Base-by-base conservation (phyloP, 192 early-diverging fungal species). In the Dimargaris xerosporica region DNA sequence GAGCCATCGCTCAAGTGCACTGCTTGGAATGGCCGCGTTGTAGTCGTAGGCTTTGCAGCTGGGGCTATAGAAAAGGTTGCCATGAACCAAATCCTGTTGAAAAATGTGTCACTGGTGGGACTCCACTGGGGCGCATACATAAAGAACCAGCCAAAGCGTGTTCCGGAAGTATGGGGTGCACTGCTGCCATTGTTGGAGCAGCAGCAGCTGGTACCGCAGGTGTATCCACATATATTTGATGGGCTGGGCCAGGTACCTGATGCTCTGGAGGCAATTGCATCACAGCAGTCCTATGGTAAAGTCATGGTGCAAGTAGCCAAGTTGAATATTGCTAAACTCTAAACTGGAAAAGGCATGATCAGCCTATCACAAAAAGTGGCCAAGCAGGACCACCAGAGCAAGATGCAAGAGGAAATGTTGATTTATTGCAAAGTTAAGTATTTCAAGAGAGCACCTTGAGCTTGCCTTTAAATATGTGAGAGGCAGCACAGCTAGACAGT, bases 31-130 rank as follows among this genome's bases (percentile, higher is more conserved):
- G 93, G 86, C 0, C 85, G 91, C 31, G 75, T 94, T 41, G 73
- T 91, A 17, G 83, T 94, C 13, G 83, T 94, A 13, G 94, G 86
- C 0, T 92, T 93, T 69, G 79, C 89, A 16, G 75, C 83, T 23
- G 88, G 87, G n/a, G 64, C 69, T 2, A 87, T 89, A 64, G 91
- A 93, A 63, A 88, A 87, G 62, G 70, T 91, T 16, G 76, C 91
- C 0, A 76, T 79, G 4, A 91, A 93, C 67, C 72, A 86, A 13
- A 69, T 91, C n/a, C 73, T 93, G 67, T 70, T 93, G 39, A 93
- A 93, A 69, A 88, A 90, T 67, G 77, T 84, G 19, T 79, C 85
- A 1, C 67, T 90, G 13, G 76, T 85, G 25, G 89, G 89, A 3
- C 74, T 92, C 19, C 79, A 82, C 59, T 90, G 89, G 88, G 87